Evolutionary conservation across 148 eudicot species (phyloP), one percentile per base, ranked within the genome.

Genomic region (Nepenthes mirabilis): DNA sequence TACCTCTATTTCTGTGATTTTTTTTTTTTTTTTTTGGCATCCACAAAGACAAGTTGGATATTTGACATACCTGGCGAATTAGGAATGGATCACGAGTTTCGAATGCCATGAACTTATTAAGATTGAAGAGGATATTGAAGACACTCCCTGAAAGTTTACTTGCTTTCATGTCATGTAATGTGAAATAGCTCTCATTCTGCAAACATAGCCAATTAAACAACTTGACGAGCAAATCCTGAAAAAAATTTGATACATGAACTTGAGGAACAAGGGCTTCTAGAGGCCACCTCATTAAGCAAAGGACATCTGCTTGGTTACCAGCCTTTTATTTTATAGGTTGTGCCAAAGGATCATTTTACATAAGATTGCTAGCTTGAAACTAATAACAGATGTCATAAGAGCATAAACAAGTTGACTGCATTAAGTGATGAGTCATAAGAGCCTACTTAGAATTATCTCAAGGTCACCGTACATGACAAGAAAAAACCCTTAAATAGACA

Each of bases 41-140:
- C 12, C 12, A 49, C 6, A 11, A 49, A 49, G 14, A 49, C 12
- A n/a, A 49, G n/a, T 49, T 5, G 52, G 13, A 6, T 52, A 36
- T 36, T 11, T n/a, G 35, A 63, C 32, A 14, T 76, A 91, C 98
- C 94, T 91, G 94, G 49, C 98, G 98, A 65, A 91, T 85, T 55
- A 91, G 84, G 75, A 91, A 91, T 1, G 98, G 98, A 69, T 91
- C 98, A 54, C 98, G 98, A 67, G 90, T 85, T 81, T 91, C 98
- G 65, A 83, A 91, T 6, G 97, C 95, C 96, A 91, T 88, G 64
- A 88, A 91, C 77, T 91, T 91, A 63, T 91, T 91, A 36, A 91
- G 90, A 65, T 91, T 91, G 47, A 91, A 91, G 59, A 88, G 95
- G 61, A 88, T 82, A 63, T 91, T 91, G 64, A 91, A 88, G 36